Percentiles rank a stretch among this genome's conserved stretches.
phyloP scores from a whole-genome alignment of 306 rosid species.

The Prunus dulcis region DNA sequence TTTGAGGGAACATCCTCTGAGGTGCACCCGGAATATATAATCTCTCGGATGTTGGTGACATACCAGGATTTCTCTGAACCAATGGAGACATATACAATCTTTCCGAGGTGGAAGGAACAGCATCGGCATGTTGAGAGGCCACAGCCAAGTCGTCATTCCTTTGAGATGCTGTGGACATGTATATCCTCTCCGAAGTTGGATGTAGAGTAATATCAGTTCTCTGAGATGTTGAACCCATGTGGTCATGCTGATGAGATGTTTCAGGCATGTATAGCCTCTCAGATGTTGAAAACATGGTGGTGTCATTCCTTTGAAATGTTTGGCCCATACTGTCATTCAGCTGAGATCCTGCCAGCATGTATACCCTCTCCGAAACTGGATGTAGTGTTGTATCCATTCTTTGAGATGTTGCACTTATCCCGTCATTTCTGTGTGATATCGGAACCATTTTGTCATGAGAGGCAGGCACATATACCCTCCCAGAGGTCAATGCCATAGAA shows the following conservation, averaged over 20 bases:
- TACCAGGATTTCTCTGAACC: constrained; percentile 31
- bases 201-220: constrained; percentile 36
- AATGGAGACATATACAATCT: constrained; percentile 35
- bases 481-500: constrained; percentile 24
- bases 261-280: constrained; percentile 36
- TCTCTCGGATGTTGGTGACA: constrained; percentile 35
- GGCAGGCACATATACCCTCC: constrained; percentile 32
- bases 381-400: constrained; percentile 19
- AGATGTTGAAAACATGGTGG: constrained; percentile 33
- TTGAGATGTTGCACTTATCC: constrained; percentile 18
- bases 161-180: constrained; percentile 36
- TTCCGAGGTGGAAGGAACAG: constrained; percentile 37
- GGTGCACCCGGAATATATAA: constrained; percentile 37
- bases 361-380: constrained; percentile 28
- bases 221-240: constrained; percentile 35
- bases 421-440: constrained; percentile 17
- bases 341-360: constrained; percentile 30
- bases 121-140: constrained; percentile 35
- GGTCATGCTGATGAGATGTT: constrained; percentile 26
- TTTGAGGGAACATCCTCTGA: constrained; percentile 46
- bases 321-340: constrained; percentile 31
- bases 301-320: constrained; percentile 25
- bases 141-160: constrained; percentile 36
- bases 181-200: constrained; percentile 40
- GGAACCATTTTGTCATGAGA: constrained; percentile 30